phyloP scores from a whole-genome alignment of 495 filamentous ascomycete species.

The Daldinia childiae region DNA sequence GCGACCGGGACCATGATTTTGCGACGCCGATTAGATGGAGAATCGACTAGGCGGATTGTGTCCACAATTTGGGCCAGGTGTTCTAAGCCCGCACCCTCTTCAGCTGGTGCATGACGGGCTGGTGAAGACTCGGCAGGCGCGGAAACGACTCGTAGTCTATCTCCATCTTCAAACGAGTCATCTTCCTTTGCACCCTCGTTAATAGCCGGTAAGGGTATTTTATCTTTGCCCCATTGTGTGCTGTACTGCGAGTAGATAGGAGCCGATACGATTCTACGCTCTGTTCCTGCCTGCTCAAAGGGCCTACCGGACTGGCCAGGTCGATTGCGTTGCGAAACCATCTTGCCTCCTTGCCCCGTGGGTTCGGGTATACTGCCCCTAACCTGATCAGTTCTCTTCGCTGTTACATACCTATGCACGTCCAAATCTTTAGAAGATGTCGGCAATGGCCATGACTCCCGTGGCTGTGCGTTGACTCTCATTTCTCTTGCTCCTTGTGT shows the following conservation, averaged over 20 bases:
- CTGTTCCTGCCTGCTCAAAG: slow-evolving; percentile 33
- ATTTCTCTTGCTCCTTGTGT: slow-evolving; percentile 21
- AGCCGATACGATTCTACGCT: slow-evolving; percentile 63
- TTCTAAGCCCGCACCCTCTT: slow-evolving; percentile 49
- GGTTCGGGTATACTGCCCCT: not conserved
- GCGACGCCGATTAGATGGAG: slow-evolving; percentile 43
- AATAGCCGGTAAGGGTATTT: slow-evolving; percentile 60
- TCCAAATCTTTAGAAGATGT: slow-evolving; percentile 61
- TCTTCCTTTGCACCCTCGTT: slow-evolving; percentile 56
- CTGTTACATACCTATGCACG: slow-evolving; percentile 38
- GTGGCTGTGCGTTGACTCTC: slow-evolving; percentile 27
- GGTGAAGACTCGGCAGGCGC: slow-evolving; percentile 40
- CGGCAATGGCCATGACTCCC: slow-evolving; percentile 59
- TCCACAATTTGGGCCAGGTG: slow-evolving; percentile 50
- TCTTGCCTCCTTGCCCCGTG: not conserved
- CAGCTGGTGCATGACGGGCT: slow-evolving; percentile 23
- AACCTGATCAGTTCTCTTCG: slow-evolving; percentile 22
- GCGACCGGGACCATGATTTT: slow-evolving; percentile 48
- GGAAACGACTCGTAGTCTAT: slow-evolving; percentile 47
- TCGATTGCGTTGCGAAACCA: slow-evolving; percentile 15
- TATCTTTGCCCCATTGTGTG: slow-evolving; percentile 49
- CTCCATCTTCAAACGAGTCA: slow-evolving; percentile 28
- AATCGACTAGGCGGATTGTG: slow-evolving; percentile 62
- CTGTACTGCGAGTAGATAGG: slow-evolving; percentile 56
- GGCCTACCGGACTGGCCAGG: slow-evolving; percentile 1